phyloP scores from a whole-genome alignment of 1,284 basidiomycete species.

The Agaricales sp. region DNA sequence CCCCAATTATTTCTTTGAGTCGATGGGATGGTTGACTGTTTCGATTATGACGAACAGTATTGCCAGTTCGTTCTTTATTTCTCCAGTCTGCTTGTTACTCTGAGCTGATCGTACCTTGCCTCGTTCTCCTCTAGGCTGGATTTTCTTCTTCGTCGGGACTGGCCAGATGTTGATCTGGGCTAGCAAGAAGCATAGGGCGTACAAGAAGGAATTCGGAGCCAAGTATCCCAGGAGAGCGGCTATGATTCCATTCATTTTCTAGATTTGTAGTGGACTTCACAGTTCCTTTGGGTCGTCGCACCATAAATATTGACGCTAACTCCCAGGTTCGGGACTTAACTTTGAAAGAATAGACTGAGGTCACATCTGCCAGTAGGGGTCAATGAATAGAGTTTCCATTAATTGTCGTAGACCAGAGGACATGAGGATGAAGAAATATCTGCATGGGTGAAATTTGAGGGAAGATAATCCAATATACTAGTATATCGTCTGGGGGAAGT shows the following conservation, averaged over 20 bases:
- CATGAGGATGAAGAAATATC: no score
- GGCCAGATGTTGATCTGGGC: conserved; percentile 87
- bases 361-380: no score
- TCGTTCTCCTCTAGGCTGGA: conserved; percentile 34
- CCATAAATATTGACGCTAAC: no score
- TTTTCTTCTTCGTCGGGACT: conserved; percentile 64
- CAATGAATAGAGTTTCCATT: no score
- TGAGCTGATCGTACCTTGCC: no score
- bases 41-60: conserved; percentile 73
- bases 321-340: no score
- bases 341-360: no score
- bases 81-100: conserved; percentile 3
- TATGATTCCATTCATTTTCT: conserved; percentile 68
- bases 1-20: conserved; percentile 96
- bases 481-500: background rate
- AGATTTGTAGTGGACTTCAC: background rate
- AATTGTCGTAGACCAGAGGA: no score
- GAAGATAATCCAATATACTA: no score
- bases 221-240: conserved; percentile 77
- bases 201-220: conserved; percentile 90
- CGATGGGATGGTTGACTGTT: conserved; percentile 67
- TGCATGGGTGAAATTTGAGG: no score
- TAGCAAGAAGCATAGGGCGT: conserved; percentile 81
- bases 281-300: conserved; percentile 1
- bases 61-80: conserved; percentile 43